phyloP scores from a whole-genome alignment of 1,139 yeast genomes.

The Geotrichum klebahnii region DNA sequence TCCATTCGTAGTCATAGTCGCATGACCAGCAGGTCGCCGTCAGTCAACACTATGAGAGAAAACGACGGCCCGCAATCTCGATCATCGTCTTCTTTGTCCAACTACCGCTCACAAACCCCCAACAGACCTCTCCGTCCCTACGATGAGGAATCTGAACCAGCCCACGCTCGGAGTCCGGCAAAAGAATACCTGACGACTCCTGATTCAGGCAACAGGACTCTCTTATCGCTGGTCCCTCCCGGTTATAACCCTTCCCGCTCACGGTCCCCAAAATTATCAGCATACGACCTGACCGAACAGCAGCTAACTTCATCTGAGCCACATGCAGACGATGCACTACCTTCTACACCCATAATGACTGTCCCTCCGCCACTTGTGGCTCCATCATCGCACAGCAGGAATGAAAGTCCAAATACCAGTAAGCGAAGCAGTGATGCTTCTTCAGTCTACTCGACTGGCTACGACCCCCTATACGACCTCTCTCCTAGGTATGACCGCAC shows the following conservation, averaged over 20 bases:
- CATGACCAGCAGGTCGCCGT: neutral
- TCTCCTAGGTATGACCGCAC: slow-evolving; percentile 18
- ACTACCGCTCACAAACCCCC: neutral
- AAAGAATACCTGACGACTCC: neutral
- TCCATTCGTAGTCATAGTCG: neutral
- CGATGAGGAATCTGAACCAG: too few relatives aligned
- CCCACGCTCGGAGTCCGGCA: neutral
- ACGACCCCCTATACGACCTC: slow-evolving; percentile 16
- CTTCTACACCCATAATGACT: neutral
- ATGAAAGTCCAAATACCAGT: slow-evolving; percentile 1
- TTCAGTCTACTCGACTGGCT: slow-evolving; percentile 14
- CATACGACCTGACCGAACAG: neutral
- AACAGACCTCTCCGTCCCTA: neutral
- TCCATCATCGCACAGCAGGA: too few relatives aligned
- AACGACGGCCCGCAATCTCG: neutral
- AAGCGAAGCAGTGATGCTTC: slow-evolving; percentile 11
- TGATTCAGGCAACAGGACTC: neutral
- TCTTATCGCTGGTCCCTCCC: neutral
- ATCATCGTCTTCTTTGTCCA: neutral
- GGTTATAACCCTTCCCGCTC: neutral
- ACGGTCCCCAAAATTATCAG: neutral
- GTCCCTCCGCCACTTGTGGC: too few relatives aligned
- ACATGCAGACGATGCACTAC: neutral
- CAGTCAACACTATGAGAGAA: neutral
- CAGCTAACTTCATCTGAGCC: neutral